These are phyloP conservation scores for Candida loeiensis DNA, from an alignment of 805 yeast species.

Conservation along the genomic window DNA sequence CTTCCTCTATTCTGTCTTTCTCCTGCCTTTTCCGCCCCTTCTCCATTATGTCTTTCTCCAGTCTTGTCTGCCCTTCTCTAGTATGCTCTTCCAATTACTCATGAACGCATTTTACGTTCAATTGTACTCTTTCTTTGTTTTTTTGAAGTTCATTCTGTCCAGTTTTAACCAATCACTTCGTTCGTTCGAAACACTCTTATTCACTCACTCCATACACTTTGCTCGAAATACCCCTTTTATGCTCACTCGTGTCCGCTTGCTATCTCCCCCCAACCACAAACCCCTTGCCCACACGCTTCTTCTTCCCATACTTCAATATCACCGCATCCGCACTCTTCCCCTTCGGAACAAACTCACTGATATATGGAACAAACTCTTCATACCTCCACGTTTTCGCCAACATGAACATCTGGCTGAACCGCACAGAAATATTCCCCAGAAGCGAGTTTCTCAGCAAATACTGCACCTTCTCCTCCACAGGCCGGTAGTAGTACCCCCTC, in stretches of 20 bases:
- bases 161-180: no score
- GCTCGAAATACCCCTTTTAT: no score
- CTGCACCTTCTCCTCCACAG: slow-evolving; percentile 43
- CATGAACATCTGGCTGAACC: slow-evolving; percentile 23
- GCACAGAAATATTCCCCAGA: slow-evolving; percentile 24
- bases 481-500: slow-evolving; percentile 52
- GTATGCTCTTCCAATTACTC: no score
- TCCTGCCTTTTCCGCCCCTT: no score
- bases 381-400: slow-evolving; percentile 34
- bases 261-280: slow-evolving; percentile 19
- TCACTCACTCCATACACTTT: neutral
- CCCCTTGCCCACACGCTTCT: slow-evolving; percentile 31
- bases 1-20: no score
- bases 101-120: no score
- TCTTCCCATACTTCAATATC: slow-evolving; percentile 36
- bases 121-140: no score
- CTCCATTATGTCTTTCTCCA: no score
- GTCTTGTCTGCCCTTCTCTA: no score
- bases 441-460: slow-evolving; percentile 50
- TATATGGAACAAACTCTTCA: slow-evolving; percentile 38
- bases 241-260: neutral
- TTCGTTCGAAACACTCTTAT: no score
- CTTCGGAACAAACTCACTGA: slow-evolving; percentile 27
- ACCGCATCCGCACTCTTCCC: slow-evolving; percentile 37
- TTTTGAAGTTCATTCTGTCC: no score